Percentiles rank a stretch among this genome's conserved stretches.
phyloP scores from a whole-genome alignment of 768 basidiomycete species.

The Fomitopsis pulvina region DNA sequence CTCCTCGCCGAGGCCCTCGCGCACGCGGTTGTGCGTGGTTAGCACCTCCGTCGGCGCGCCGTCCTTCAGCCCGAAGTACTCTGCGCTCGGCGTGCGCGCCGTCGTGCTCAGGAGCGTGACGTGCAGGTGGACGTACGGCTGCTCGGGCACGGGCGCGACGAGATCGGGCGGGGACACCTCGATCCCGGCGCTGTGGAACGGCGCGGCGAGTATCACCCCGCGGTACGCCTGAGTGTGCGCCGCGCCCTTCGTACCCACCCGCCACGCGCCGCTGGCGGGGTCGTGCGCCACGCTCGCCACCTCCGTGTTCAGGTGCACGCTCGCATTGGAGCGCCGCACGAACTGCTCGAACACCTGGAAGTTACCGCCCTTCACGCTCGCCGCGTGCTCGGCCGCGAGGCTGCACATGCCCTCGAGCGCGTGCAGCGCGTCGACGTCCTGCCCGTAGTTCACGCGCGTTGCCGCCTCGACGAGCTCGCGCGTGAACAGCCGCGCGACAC shows the following conservation, averaged over 20 bases:
- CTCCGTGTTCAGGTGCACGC: conserved; percentile 61
- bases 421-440: conserved; percentile 70
- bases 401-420: conserved; percentile 67
- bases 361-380: conserved; percentile 72
- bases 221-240: conserved; percentile 39
- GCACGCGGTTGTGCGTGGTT: conserved; percentile 60
- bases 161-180: conserved; percentile 41
- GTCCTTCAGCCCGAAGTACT: conserved; percentile 59
- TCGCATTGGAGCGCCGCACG: conserved; percentile 61
- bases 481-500: conserved; percentile 52
- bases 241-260: conserved; percentile 35
- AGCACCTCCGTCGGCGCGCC: conserved; percentile 59
- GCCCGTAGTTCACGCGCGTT: conserved; percentile 78
- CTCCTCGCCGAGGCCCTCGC: conserved; percentile 30
- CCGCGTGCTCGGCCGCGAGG: conserved; percentile 66
- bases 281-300: conserved; percentile 35
- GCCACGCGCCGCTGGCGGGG: conserved; percentile 43
- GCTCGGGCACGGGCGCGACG: conserved; percentile 48
- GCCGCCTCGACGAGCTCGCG: conserved; percentile 74
- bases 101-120: conserved; percentile 88
- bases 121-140: conserved; percentile 79
- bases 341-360: conserved; percentile 82
- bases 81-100: conserved; percentile 47
- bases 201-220: conserved; percentile 81
- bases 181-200: conserved; percentile 67